Evolutionary conservation across 345 rosid species (phyloP).

Genomic region (Brassica rapa): DNA sequence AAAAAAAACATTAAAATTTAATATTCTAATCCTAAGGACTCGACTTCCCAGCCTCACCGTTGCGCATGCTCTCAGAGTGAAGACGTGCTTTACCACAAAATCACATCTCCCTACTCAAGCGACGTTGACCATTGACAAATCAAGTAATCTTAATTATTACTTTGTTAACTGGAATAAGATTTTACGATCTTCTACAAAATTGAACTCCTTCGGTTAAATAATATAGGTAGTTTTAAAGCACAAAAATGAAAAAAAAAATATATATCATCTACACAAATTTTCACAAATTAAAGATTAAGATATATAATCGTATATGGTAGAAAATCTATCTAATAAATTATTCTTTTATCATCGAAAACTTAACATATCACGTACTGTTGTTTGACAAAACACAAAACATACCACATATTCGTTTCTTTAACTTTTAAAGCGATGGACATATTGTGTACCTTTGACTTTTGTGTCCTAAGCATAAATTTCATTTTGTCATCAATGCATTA

Average conservation of each 20-base stretch:
- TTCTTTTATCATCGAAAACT: background rate
- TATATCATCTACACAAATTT: too few species aligned
- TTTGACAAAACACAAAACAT: conserved; percentile 9
- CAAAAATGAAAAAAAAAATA: too few species aligned
- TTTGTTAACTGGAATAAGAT: background rate
- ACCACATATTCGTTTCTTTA: conserved; percentile 7
- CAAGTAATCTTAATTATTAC: background rate
- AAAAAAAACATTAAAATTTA: too few species aligned
- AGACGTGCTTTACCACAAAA: conserved; percentile 36
- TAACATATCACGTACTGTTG: conserved; percentile 22
- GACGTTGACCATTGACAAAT: conserved; percentile 23
- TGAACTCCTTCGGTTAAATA: too few species aligned
- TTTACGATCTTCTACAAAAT: background rate
- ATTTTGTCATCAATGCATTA: conserved; percentile 17
- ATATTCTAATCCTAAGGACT: too few species aligned
- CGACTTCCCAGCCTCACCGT: too few species aligned
- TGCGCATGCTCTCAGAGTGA: conserved; percentile 12
- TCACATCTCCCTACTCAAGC: conserved; percentile 23
- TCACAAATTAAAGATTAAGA: too few species aligned
- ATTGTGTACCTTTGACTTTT: conserved; percentile 1
- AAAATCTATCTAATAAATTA: background rate
- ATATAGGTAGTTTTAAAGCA: too few species aligned
- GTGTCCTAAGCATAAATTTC: conserved; percentile 8
- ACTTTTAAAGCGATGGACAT: conserved; percentile 6
- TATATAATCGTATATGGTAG: background rate